Percentiles rank a stretch among this genome's conserved stretches.
Conservation (phyloP, 306 rosid species). For the Rosa lucieae region DNA sequence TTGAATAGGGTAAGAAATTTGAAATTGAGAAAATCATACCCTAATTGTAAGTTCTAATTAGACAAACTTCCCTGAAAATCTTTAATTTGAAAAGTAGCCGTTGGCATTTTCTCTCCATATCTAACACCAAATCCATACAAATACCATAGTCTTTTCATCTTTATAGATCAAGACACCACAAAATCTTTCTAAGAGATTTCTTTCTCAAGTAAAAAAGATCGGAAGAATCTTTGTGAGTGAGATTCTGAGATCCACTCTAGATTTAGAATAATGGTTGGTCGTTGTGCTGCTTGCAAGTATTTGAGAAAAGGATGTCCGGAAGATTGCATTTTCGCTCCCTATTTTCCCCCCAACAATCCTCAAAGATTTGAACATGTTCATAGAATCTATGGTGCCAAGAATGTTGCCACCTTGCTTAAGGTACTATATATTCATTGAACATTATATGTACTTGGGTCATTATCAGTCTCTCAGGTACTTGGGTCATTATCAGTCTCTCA, state of each 20-base stretch:
- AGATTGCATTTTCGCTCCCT: conserved; percentile 71
- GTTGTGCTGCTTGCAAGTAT: conserved; percentile 79
- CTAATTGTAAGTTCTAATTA: conserved; percentile 7
- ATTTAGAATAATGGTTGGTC: conserved; percentile 31
- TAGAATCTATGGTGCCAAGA: conserved; percentile 68
- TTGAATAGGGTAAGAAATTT: not conserved
- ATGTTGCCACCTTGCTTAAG: conserved; percentile 75
- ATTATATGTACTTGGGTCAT: not conserved
- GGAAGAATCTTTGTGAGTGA: conserved; percentile 28
- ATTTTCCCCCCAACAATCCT: conserved; percentile 69
- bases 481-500: not conserved
- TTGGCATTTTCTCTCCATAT: conserved; percentile 19
- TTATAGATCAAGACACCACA: not conserved
- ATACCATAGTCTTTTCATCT: not conserved
- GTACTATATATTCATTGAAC: conserved; percentile 28
- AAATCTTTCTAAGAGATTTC: conserved; percentile 42
- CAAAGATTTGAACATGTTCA: conserved; percentile 74
- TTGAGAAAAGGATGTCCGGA: conserved; percentile 68
- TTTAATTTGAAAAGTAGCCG: conserved; percentile 34
- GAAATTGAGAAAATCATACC: conserved; percentile 14
- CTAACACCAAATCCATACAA: conserved; percentile 10
- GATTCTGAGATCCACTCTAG: conserved; percentile 23
- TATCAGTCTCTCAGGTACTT: not conserved
- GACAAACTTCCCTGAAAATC: conserved; percentile 22
- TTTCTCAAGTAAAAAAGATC: conserved; percentile 17